Base-by-base conservation (phyloP, 805 yeast genomes). In the Barnettozyma californica region DNA sequence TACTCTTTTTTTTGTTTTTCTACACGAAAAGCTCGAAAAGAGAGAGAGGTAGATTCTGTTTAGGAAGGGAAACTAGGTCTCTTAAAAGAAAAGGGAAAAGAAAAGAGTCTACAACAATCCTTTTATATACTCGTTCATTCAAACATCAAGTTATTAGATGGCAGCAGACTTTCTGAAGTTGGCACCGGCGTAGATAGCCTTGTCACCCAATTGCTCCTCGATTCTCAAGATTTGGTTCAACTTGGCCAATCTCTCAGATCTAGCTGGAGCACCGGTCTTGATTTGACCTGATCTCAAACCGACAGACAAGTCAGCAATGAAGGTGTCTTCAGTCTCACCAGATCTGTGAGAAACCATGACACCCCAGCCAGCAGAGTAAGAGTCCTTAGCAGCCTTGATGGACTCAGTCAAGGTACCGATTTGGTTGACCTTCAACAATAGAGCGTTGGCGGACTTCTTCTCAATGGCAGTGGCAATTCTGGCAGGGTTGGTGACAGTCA, bases 301-400 rank as follows among this genome's bases (percentile, higher is more conserved):
- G 66, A 94, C 99, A 67, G 89, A 79, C 71, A 92, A 82, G 76
- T 92, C 98, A 68, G 99, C 98, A 74, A 92, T 92, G 80, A 88
- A 84, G 67, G 95, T 85, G 77, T 94, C 99, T 80, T 94, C 99
- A 62, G 97, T 91, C 83, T 92, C 99, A 79, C 99, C 99, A 65
- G 97, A 91, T 84, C 99, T 90, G 89, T 92, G 99, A 68, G 97
- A 91, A 66, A 94, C 98, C 97, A 92, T 91, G 70, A 91, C 97
- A 81, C 97, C 97, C 99, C 99, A 92, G 69, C 89, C 89, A 58
- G 97, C 97, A 59, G 82, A 84, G 77, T 82, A 91, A 52, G 98
- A 87, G 75, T 87, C 94, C 73, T 87, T 76, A 67, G 98, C 97
- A 68, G 98, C 97, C 74, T 89, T 80, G 76, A 92, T 90, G 58